Evolutionary conservation across 23 red algal species (phyloP).

Genomic region (Gracilaria caudata): DNA sequence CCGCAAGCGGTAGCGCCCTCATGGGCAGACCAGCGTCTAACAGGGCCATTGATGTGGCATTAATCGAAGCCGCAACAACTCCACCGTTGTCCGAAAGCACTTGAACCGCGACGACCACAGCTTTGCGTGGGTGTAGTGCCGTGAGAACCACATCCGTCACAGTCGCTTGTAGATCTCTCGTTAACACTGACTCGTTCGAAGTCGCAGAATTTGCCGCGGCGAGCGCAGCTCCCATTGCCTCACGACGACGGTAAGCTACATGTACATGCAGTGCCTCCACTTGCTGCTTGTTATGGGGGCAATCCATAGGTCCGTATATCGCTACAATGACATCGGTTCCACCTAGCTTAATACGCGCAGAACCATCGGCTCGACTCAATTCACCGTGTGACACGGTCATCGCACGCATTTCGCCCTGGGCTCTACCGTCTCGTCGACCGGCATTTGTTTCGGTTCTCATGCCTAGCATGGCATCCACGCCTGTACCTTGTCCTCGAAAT

Average conservation of each 20-base stretch:
- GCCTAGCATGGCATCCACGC: conserved; percentile 35
- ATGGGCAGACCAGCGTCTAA: conserved; percentile 80
- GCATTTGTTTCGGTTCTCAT: conserved; percentile 20
- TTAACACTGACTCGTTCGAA: conserved; percentile 12
- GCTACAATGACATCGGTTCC: conserved; percentile 81
- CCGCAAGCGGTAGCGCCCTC: conserved; percentile 62
- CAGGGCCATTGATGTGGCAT: conserved; percentile 77
- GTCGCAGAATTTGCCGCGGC: not conserved
- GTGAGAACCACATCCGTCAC: conserved; percentile 32
- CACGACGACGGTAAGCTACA: conserved; percentile 52
- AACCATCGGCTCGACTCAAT: conserved; percentile 78
- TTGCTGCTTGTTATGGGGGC: conserved; percentile 36
- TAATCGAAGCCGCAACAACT: conserved; percentile 67
- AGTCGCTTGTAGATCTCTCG: conserved; percentile 23
- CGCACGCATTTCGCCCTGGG: conserved; percentile 63
- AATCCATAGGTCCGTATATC: conserved; percentile 84
- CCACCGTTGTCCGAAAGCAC: conserved; percentile 79
- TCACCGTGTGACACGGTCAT: conserved; percentile 52
- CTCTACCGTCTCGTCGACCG: conserved; percentile 75
- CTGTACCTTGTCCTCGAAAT: conserved; percentile 11
- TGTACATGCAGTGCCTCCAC: conserved; percentile 54
- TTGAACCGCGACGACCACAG: conserved; percentile 78
- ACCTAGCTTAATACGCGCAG: conserved; percentile 54
- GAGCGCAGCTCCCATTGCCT: not conserved
- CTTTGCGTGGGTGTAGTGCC: conserved; percentile 38